Evolutionary conservation across 2,329 filamentous ascomycete species (phyloP), one percentile per base, ranked within the genome.

Genomic region (Hypoxylon sp.): DNA sequence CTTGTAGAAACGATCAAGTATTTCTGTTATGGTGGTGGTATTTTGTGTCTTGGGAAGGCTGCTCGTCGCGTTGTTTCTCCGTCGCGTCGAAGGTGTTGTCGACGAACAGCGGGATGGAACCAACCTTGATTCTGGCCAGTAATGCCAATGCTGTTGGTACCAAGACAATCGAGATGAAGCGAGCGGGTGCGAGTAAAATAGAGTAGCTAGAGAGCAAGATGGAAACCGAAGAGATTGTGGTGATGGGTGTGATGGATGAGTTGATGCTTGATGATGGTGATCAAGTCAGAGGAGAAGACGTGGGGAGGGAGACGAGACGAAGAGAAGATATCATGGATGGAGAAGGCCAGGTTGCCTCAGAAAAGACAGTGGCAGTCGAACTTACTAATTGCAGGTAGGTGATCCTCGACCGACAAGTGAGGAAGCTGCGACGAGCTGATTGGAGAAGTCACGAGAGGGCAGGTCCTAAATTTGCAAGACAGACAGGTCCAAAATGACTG

Each of bases 131-230:
- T 63, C 68, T 63, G 74, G 65, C 73, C 64, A 72, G 65, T 71
- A 68, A 73, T 72, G 72, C 68, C 74, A 71, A 73, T 72, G 66
- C 61, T 72, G 80, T 78, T 80, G 80, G 78, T 82, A 82, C 83
- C 84, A 85, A 81, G 82, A 80, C 79, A 78, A 78, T 76, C 80
- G 80, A 79, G 76, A 81, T 82, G 80, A 84, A 87, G 83, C 81
- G 83, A 86, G 81, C 76, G 81, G 77, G 77, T 75, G 80, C 80
- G 82, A 84, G 81, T 83, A 84, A 83, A 81, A 86, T 85, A 82
- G 83, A 82, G 81, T 82, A 85, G 83, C 82, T 86, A 85, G 82
- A 80, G 78, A 85, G 83, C 85, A 86, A 87, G 81, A 83, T 83
- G 81, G 77, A 78, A 71, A 75, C 75, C 75, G 77, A 81, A 82